Conservation (phyloP, 441 rosid genomes). For the Breynia disticha region DNA sequence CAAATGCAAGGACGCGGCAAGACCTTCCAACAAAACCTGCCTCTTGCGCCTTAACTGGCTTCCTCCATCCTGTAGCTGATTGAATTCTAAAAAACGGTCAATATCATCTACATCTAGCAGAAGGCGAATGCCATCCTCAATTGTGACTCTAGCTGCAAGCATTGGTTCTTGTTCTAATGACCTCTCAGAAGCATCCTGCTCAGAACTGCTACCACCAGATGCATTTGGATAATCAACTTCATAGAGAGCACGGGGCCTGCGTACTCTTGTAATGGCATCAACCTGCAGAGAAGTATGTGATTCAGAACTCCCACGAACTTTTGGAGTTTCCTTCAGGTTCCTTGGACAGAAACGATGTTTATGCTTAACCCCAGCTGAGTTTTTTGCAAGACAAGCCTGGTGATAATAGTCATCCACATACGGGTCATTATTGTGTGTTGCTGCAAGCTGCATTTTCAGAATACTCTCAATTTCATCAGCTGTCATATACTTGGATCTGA, state of each 20-base stretch:
- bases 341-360: constrained; percentile 64
- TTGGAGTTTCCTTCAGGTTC: constrained; percentile 69
- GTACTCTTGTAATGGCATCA: constrained; percentile 55
- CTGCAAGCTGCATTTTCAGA: constrained; percentile 88
- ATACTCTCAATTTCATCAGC: constrained; percentile 91
- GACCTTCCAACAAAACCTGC: constrained; percentile 66
- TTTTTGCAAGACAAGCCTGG: constrained; percentile 80
- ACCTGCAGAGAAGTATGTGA: constrained; percentile 47
- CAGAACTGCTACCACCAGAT: constrained; percentile 44
- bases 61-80: constrained; percentile 82
- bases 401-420: constrained; percentile 91
- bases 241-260: constrained; percentile 54
- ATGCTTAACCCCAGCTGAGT: constrained; percentile 46
- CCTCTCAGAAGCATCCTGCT: constrained; percentile 44
- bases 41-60: constrained; percentile 66
- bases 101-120: constrained; percentile 75
- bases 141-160: constrained; percentile 72
- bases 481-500: constrained; percentile 89
- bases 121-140: constrained; percentile 55
- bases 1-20: constrained; percentile 82
- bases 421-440: constrained; percentile 69
- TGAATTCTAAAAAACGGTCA: constrained; percentile 59
- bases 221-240: constrained; percentile 42
- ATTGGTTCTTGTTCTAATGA: constrained; percentile 81
- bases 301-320: constrained; percentile 66